Percentiles rank a stretch among this genome's conserved stretches.
These are phyloP conservation scores for Pugionium dolabratum DNA, from an alignment of 345 rosid genomes.

Conservation along the genomic window DNA sequence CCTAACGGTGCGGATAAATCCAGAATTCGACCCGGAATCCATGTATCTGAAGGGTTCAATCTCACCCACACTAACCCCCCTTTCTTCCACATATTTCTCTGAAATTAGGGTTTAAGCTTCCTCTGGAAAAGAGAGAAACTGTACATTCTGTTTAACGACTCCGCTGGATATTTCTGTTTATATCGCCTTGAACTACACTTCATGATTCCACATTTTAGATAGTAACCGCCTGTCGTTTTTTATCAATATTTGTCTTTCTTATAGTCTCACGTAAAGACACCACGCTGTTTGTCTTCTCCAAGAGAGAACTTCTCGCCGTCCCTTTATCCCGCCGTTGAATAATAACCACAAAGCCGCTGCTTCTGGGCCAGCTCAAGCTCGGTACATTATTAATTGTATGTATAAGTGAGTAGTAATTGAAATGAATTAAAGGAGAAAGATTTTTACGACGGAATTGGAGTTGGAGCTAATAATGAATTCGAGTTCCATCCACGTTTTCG, in stretches of 20 bases:
- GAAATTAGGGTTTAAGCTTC: slow-evolving; percentile 28
- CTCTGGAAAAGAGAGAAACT: background rate
- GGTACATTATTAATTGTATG: background rate
- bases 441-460: no score
- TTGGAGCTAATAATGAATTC: no score
- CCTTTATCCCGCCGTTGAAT: slow-evolving; percentile 12
- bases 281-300: background rate
- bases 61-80: slow-evolving; percentile 33
- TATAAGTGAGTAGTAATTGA: no score
- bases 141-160: slow-evolving; percentile 21
- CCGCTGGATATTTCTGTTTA: background rate
- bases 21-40: slow-evolving; percentile 40
- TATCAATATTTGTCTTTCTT: background rate
- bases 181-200: slow-evolving; percentile 3
- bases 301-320: slow-evolving; percentile 30
- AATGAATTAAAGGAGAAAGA: no score
- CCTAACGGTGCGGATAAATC: slow-evolving; percentile 26
- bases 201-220: background rate
- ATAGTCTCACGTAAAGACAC: background rate
- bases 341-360: background rate
- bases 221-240: background rate
- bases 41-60: slow-evolving; percentile 2
- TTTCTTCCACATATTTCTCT: slow-evolving; percentile 34
- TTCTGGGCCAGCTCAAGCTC: slow-evolving; percentile 2
- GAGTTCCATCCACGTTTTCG: no score